Conservation (phyloP, 225 moss, liverwort and hornwort species). For the Thuidium tamariscinum region DNA sequence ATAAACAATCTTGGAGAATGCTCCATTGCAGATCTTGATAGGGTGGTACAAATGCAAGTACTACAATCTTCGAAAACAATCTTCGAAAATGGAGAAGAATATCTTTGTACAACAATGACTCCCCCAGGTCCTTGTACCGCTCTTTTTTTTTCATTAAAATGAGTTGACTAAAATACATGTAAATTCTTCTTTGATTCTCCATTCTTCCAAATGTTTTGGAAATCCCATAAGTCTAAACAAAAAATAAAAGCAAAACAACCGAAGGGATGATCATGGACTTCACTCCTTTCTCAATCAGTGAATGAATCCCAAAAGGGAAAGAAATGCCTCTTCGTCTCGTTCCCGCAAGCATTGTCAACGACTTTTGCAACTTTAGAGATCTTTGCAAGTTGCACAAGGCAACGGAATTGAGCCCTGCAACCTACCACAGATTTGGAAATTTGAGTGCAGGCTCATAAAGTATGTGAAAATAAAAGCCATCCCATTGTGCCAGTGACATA, state of each 20-base stretch:
- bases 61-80: fast-evolving
- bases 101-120: not conserved
- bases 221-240: not conserved
- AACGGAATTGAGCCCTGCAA: not conserved
- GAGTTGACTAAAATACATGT: not conserved
- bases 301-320: not conserved
- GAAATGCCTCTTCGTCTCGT: not conserved
- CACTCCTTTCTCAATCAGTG: not conserved
- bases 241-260: not conserved
- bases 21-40: not conserved
- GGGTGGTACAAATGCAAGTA: not conserved
- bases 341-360: not conserved
- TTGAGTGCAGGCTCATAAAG: not conserved
- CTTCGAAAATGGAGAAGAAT: not conserved
- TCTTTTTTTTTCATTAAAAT: not conserved
- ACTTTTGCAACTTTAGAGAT: not conserved
- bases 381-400: not conserved
- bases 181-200: not conserved
- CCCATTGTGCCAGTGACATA: not conserved
- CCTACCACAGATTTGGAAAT: not conserved
- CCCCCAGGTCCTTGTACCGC: no score
- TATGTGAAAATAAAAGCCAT: not conserved
- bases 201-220: not conserved
- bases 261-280: no score
- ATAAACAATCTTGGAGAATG: not conserved